These are phyloP conservation scores for Chrysosporium queenslandicum DNA, from an alignment of 2,329 filamentous ascomycete genomes.

Conservation along the genomic window DNA sequence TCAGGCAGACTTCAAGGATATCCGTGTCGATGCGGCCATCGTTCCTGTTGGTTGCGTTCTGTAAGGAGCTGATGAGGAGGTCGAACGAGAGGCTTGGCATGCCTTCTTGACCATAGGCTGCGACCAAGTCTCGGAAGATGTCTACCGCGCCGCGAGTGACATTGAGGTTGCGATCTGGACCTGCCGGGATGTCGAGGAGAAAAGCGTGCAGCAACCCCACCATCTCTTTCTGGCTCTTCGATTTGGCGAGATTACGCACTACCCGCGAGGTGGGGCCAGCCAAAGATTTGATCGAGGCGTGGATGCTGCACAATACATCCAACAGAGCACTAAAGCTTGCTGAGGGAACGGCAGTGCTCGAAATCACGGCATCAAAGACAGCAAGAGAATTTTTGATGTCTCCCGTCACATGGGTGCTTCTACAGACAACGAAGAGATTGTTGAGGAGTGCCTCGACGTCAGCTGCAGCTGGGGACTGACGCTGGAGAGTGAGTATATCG, in stretches of 20 bases:
- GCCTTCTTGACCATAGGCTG: slow-evolving; percentile 31
- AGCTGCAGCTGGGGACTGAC: slow-evolving; percentile 27
- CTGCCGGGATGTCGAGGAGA: slow-evolving; percentile 27
- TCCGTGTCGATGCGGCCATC: slow-evolving; percentile 34
- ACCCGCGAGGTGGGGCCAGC: slow-evolving; percentile 36
- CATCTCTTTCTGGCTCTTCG: slow-evolving; percentile 32
- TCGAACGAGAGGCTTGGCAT: slow-evolving; percentile 33
- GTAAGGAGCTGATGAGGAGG: slow-evolving; percentile 29
- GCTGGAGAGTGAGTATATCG: slow-evolving; percentile 36
- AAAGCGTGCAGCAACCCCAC: slow-evolving; percentile 30
- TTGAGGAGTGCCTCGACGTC: slow-evolving; percentile 31
- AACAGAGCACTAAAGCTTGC: slow-evolving; percentile 30
- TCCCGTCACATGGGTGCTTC: slow-evolving; percentile 32
- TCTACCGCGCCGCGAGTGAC: slow-evolving; percentile 34
- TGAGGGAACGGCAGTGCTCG: slow-evolving; percentile 33
- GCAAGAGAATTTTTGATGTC: slow-evolving; percentile 36
- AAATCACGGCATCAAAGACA: slow-evolving; percentile 36
- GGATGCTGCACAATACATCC: slow-evolving; percentile 37
- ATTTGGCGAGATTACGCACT: slow-evolving; percentile 35
- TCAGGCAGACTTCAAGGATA: slow-evolving; percentile 34
- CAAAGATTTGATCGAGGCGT: slow-evolving; percentile 36
- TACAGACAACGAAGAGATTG: slow-evolving; percentile 33
- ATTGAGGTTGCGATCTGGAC: slow-evolving; percentile 32
- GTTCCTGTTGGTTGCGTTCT: slow-evolving; percentile 27
- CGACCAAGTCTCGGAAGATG: slow-evolving; percentile 34